Evolutionary conservation across 768 basidiomycete genomes (phyloP), one percentile per base, ranked within the genome.

Genomic region (Rhodotorula babjevae): DNA sequence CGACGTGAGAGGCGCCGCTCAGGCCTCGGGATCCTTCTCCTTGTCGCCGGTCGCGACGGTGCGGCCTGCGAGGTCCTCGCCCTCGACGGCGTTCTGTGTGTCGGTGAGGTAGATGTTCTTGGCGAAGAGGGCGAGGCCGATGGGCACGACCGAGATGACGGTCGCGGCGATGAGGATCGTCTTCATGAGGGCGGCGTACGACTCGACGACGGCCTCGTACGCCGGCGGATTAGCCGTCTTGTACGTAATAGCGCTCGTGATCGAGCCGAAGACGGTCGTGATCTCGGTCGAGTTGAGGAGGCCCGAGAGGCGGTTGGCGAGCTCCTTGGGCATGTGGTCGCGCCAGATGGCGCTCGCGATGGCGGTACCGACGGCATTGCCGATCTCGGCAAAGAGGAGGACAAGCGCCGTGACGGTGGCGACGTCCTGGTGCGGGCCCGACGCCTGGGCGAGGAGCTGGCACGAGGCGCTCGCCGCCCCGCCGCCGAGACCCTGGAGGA

Each of bases 401-500:
- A 82, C 70, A 46, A 82, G 71, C 3, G 83, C 80, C 40, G 79
- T 81, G 44, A 81, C 81, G 11, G 80, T 69, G 1, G 82, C 82
- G 63, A 83, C 76, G 69, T 82, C 80, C 65, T 80, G 78, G 69
- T 81, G 82, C 25, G 81, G 77, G 2, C 82, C 81, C 72, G 81
- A 60, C 27, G 84, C 7, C 71, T 83, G 82, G 0, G 78, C 75
- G 25, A 80, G 78, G 56, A 82, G 75, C 66, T 83, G 81, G 25
- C 76, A 74, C 4, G 79, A 74, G 59, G 80, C 79, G 33, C 81
- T 78, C 12, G 88, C 88, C 67, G 90, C 84, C 25, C 89, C 90
- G 23, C 90, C 90, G 27, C 90, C 90, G 16, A 87, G 81, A 60
- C 89, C 90, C 81, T 90, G 89, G 25, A 91, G 82, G 62, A 90